Evolutionary conservation across 2,329 filamentous ascomycete species (phyloP), one percentile per base, ranked within the genome.

Genomic region (Exophiala bonariae): DNA sequence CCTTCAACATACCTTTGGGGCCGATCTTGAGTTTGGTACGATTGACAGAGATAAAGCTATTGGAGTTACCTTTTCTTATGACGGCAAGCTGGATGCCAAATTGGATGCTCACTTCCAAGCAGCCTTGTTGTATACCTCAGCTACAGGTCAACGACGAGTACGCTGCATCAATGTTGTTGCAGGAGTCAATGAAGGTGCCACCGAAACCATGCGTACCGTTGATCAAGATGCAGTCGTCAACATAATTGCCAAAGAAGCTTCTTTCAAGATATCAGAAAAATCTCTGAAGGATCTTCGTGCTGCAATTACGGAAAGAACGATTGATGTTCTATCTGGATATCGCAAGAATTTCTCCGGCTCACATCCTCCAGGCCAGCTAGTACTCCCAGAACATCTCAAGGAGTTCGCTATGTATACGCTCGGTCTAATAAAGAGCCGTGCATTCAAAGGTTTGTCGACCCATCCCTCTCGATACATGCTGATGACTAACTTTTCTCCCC

Each of bases 341-440:
- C 83, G 93, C 57, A 97, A 95, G 72, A 86, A 96, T 68, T 93
- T 93, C 60, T 87, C 89, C 2, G 87, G 87, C 47, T 81, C 83
- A 2, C 89, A 95, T 62, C 92, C 93, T 7, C 88, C 91, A 2
- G 89, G 90, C 4, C 91, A 99, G 68, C 81, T 99, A 22, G 90
- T 99, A 22, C 83, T 99, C 70, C 93, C 93, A 0, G 93, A 99
- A 70, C 88, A 92, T 57, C 79, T 99, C 22, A 97, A 97, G 66
- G 93, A 99, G 65, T 91, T 96, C 61, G 84, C 87, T 61, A 97
- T 99, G 90, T 97, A 93, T 68, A 88, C 95, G 70, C 83, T 99
- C 8, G 86, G 87, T 38, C 74, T 97, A 55, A 73, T 95, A 65
- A 99, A 99, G 69, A 91, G 83, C 47, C 83, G 93, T 48, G 91